Percentiles rank a stretch among this genome's conserved stretches.
Evolutionary conservation across 768 basidiomycete genomes (phyloP).

Genomic region (Leccinum aurantiacum): DNA sequence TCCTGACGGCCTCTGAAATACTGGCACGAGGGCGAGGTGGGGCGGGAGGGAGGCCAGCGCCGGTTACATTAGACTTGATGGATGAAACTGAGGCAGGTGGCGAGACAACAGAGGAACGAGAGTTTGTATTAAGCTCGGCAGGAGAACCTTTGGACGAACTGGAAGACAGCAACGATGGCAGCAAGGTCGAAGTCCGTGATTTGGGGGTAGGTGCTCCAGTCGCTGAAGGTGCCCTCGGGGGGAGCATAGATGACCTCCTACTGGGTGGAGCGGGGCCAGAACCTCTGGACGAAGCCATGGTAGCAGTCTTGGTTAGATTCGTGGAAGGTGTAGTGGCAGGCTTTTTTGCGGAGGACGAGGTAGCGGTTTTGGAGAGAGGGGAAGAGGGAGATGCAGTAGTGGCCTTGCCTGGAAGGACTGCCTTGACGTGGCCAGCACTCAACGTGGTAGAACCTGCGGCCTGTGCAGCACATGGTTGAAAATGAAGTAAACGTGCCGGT

Average conservation of each 20-base stretch:
- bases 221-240: constrained; percentile 41
- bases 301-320: constrained; percentile 33
- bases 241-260: constrained; percentile 32
- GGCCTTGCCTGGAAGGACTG: constrained; percentile 44
- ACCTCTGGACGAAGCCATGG: constrained; percentile 34
- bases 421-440: constrained; percentile 54
- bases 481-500: constrained; percentile 21
- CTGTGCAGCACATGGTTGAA: constrained; percentile 40
- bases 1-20: constrained; percentile 64
- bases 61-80: constrained; percentile 40
- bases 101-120: constrained; percentile 55
- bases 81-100: constrained; percentile 54
- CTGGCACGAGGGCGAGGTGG: constrained; percentile 60
- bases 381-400: constrained; percentile 31
- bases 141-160: constrained; percentile 21
- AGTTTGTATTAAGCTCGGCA: constrained; percentile 26
- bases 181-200: constrained; percentile 36
- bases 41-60: constrained; percentile 23
- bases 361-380: constrained; percentile 32
- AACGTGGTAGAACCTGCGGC: constrained; percentile 66
- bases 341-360: constrained; percentile 33
- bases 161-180: constrained; percentile 27
- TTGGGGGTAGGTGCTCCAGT: constrained; percentile 38
- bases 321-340: constrained; percentile 28
- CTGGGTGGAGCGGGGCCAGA: constrained; percentile 34